A percentile compares a stretch with the other conserved stretches of the same genome.
phyloP scores from a whole-genome alignment of 768 basidiomycete species.

The Tulasnella sp. region DNA sequence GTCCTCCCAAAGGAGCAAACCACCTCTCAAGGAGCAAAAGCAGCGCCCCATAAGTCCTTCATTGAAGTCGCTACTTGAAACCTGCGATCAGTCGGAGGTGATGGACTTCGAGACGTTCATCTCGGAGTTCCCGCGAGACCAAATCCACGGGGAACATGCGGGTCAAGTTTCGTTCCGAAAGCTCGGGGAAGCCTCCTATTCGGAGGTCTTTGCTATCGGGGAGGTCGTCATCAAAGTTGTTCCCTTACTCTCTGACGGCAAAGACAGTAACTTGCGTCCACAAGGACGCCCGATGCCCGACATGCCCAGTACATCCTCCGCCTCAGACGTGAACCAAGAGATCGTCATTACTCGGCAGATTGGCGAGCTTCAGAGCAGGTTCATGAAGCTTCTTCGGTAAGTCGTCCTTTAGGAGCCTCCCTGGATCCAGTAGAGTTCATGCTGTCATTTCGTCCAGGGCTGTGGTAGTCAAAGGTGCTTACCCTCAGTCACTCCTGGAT shows the following conservation, averaged over 20 bases:
- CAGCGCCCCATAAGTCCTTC: background rate
- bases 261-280: background rate
- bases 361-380: constrained; percentile 75
- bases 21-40: background rate
- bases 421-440: background rate
- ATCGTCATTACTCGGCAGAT: constrained; percentile 75
- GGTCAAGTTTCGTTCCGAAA: constrained; percentile 61
- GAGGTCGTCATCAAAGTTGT: constrained; percentile 90
- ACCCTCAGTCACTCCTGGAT: constrained; percentile 75
- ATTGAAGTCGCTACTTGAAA: constrained; percentile 53
- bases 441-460: constrained; percentile 53
- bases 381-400: constrained; percentile 67
- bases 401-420: constrained; percentile 22
- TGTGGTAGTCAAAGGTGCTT: constrained; percentile 83
- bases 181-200: constrained; percentile 95
- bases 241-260: constrained; percentile 64
- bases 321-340: constrained; percentile 77
- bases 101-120: constrained; percentile 81
- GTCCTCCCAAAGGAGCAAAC: background rate
- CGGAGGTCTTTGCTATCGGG: constrained; percentile 91
- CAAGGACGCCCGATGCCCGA: constrained; percentile 43
- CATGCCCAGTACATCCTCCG: constrained; percentile 71
- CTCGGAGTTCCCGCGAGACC: constrained; percentile 69
- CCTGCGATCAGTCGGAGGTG: constrained; percentile 52
- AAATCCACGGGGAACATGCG: constrained; percentile 39